A percentile compares a stretch with the other conserved stretches of the same genome.
Evolutionary conservation across 257 asterid genomes (phyloP).

Genomic region (Pogostemon cablin): DNA sequence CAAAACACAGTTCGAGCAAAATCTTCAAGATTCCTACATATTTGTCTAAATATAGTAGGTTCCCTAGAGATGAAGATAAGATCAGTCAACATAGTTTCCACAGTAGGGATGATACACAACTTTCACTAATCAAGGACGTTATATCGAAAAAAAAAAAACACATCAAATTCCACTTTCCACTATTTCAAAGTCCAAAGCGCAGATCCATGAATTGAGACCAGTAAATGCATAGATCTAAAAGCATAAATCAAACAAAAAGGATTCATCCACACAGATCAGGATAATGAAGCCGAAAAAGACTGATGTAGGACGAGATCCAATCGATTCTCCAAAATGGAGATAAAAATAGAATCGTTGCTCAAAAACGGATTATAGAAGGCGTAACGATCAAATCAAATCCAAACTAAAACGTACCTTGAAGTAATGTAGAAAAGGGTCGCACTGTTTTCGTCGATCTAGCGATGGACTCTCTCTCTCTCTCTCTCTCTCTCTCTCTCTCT

Average conservation of each 20-base stretch:
- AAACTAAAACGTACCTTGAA: slow-evolving; percentile 42
- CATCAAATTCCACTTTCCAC: background rate
- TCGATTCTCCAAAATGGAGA: slow-evolving; percentile 22
- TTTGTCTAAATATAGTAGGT: background rate
- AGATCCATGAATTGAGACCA: slow-evolving; percentile 37
- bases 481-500: slow-evolving; percentile 12
- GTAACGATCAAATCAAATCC: background rate
- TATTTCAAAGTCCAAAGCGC: slow-evolving; percentile 26
- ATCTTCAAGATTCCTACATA: background rate
- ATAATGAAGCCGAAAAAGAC: slow-evolving; percentile 26
- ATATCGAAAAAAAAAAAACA: background rate
- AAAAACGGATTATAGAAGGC: slow-evolving; percentile 11
- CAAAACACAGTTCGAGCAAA: background rate
- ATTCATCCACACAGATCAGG: slow-evolving; percentile 28
- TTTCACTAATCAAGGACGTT: slow-evolving; percentile 2
- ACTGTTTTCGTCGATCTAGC: background rate
- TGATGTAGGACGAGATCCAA: slow-evolving; percentile 28
- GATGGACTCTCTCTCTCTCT: slow-evolving; percentile 12
- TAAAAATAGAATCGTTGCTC: background rate
- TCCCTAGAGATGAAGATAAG: slow-evolving; percentile 27
- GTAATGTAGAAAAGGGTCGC: slow-evolving; percentile 34
- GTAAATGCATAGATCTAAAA: slow-evolving; percentile 33
- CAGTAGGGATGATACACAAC: background rate
- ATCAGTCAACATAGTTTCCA: slow-evolving; percentile 22
- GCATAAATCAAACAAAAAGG: slow-evolving; percentile 18